Base-by-base conservation (phyloP, 768 basidiomycete genomes). In the Clathrus columnatus region DNA sequence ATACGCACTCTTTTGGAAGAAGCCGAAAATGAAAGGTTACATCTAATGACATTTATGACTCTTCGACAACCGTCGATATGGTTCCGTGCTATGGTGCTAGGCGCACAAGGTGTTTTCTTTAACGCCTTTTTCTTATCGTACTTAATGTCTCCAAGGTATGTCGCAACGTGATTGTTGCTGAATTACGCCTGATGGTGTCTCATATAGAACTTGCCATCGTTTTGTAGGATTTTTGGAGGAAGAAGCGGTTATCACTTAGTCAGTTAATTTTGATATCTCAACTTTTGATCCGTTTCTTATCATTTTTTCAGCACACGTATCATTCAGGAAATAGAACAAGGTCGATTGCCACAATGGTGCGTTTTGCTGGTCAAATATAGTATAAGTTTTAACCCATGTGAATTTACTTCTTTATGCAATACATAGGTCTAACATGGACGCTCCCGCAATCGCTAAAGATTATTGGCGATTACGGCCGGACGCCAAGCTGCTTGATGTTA, bases 1-100 rank as follows among this genome's bases (percentile, higher is more conserved):
- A 96, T 96, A 60, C 90, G 93, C 67, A 94, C 91, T 5, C 80
- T 91, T 44, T 73, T 96, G 17, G 87, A 92, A 66, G 95, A 96
- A 72, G 92, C 93, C 11, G 92, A 98, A 66, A 98, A 98, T 66
- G 95, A 99, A 72, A 76, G 95, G 30, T 95, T 96, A 90, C 92
- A 95, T 68, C 75, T 94, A 51, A 87, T 94, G 83, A 96, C 94
- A 1, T 99, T 98, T 73, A 90, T 98, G 90, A 87, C 91, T 6
- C 74, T 98, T 58, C 80, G 83, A 30, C 75, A 90, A 54, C 92
- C 96, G 3, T 81, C 85, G 1, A 63, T 82, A 23, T 79, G 87
- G 65, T 89, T 97, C 75, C 83, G 95, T 32, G 79, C 80, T 0
- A 65, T 96, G 55, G 74, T 97, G 36, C 79, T 99, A 43, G 91